Conservation (phyloP, 306 rosid genomes). For the Rosa multiflora region DNA sequence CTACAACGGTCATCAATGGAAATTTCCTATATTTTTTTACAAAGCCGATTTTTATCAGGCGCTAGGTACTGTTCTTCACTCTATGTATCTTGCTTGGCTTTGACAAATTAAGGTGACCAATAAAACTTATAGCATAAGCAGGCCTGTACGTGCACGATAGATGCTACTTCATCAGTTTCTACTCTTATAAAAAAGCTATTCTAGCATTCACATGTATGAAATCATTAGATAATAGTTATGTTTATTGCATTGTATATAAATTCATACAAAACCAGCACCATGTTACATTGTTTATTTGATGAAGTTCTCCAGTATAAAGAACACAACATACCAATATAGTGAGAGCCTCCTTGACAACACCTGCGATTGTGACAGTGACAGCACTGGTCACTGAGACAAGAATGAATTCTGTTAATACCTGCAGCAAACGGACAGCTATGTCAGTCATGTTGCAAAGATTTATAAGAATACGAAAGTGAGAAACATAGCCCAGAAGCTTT, state of each 20-base stretch:
- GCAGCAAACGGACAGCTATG: conserved; percentile 34
- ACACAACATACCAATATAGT: conserved; percentile 77
- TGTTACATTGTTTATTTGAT: conserved; percentile 9
- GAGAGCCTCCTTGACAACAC: conserved; percentile 97
- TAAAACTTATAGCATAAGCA: background rate
- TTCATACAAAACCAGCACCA: background rate
- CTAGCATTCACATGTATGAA: background rate
- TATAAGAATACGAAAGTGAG: background rate
- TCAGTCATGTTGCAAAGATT: background rate
- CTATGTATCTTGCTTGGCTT: background rate
- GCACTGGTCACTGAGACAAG: conserved; percentile 97
- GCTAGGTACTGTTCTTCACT: background rate
- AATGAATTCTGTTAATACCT: conserved; percentile 90
- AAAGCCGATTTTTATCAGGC: background rate
- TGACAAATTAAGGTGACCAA: background rate
- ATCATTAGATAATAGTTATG: background rate
- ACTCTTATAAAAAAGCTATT: background rate
- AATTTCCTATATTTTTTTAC: background rate
- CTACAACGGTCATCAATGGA: background rate
- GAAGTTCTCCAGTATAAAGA: conserved; percentile 13
- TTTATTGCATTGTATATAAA: background rate
- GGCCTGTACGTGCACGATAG: background rate
- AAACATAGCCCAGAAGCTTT: background rate
- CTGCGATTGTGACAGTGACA: conserved; percentile 93
- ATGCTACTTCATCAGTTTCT: background rate